These are phyloP conservation scores for Alternaria postmessia DNA, from an alignment of 2,329 filamentous ascomycete species.

Conservation along the genomic window DNA sequence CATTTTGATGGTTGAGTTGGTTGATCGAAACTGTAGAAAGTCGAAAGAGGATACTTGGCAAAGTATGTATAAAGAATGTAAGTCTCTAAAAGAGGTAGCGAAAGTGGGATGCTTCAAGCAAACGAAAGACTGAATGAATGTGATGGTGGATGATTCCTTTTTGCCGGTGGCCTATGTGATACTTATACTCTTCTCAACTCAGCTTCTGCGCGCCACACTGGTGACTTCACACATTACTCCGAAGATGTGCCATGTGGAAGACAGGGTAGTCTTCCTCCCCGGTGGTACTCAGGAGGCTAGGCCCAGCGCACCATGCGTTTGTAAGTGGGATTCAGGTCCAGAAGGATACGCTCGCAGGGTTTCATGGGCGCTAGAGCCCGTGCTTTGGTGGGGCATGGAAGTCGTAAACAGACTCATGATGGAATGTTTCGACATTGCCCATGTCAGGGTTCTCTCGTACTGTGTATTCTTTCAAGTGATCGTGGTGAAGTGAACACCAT, in stretches of 20 bases:
- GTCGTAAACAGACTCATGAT: neutral
- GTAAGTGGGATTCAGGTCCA: neutral
- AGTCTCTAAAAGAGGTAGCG: slow-evolving; percentile 18
- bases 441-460: neutral
- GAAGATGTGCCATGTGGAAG: slow-evolving; percentile 6
- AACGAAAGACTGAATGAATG: slow-evolving; percentile 31
- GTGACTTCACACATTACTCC: neutral
- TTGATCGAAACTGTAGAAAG: slow-evolving; percentile 22
- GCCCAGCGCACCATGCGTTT: slow-evolving; percentile 3
- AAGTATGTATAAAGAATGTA: slow-evolving; percentile 34
- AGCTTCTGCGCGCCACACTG: neutral
- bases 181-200: slow-evolving; percentile 19
- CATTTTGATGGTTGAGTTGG: slow-evolving; percentile 37
- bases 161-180: slow-evolving; percentile 7
- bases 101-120: slow-evolving; percentile 38
- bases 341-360: neutral
- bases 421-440: neutral
- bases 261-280: neutral
- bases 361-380: neutral
- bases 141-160: slow-evolving; percentile 21
- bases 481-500: neutral
- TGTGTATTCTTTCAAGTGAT: neutral
- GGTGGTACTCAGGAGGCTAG: neutral
- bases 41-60: slow-evolving; percentile 18
- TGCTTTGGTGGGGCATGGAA: neutral